Percentiles rank a stretch among this genome's conserved stretches.
phyloP scores from a whole-genome alignment of 2,329 filamentous ascomycete species.

The Diplodia scrobiculata region DNA sequence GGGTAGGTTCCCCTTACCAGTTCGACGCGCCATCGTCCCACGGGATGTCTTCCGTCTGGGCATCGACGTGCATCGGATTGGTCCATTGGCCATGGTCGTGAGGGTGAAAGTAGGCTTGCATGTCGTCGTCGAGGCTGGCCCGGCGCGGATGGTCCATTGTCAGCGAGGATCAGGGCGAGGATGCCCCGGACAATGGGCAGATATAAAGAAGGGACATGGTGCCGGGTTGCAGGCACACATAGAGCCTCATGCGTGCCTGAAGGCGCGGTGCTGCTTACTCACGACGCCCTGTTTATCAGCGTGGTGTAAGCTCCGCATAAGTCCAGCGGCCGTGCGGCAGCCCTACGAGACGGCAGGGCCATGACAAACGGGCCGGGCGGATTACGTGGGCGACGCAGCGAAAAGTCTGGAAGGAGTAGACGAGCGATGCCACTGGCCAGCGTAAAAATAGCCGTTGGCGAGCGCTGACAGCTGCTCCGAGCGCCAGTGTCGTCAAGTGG shows the following conservation, averaged over 20 bases:
- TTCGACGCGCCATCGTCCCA: slow-evolving; percentile 8
- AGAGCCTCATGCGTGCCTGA: slow-evolving; percentile 24
- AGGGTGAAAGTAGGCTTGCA: slow-evolving; percentile 7
- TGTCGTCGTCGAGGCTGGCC: neutral
- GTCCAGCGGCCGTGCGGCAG: slow-evolving; percentile 53
- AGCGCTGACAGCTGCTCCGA: slow-evolving; percentile 13
- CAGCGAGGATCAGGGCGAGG: neutral
- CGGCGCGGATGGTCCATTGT: slow-evolving; percentile 10
- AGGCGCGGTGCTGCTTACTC: slow-evolving; percentile 9
- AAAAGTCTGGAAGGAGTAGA: slow-evolving; percentile 73
- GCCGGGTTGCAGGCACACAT: neutral
- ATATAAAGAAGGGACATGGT: neutral
- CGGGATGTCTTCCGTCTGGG: neutral
- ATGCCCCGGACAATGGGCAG: neutral
- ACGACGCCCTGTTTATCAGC: slow-evolving; percentile 25
- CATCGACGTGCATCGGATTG: neutral
- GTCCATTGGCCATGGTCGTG: neutral
- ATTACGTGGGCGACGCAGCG: slow-evolving; percentile 65
- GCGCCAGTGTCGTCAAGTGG: slow-evolving; percentile 12
- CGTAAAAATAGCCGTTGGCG: slow-evolving; percentile 17
- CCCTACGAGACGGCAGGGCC: slow-evolving; percentile 62
- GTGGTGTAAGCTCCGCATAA: slow-evolving; percentile 40
- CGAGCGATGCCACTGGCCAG: slow-evolving; percentile 63
- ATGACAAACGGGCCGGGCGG: slow-evolving; percentile 11
- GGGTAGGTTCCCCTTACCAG: neutral